Evolutionary conservation across 257 asterid genomes (phyloP).

Genomic region (Solanum microdontum): DNA sequence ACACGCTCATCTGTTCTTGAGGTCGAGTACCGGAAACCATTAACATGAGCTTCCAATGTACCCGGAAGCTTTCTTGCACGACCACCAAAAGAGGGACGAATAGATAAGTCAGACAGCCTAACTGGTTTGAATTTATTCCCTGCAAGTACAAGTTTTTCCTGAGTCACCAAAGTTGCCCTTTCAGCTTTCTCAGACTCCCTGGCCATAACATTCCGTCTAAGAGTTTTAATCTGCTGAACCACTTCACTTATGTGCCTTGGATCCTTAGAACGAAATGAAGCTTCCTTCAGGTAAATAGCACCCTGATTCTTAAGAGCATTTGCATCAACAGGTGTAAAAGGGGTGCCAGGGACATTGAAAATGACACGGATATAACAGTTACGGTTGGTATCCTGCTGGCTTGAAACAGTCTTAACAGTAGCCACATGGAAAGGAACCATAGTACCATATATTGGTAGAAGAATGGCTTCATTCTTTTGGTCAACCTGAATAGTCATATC

Average conservation of each 20-base stretch:
- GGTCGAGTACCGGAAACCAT: slow-evolving; percentile 18
- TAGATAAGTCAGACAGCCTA: slow-evolving; percentile 3
- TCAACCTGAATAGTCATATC: slow-evolving; percentile 21
- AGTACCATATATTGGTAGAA: slow-evolving; percentile 15
- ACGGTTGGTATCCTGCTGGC: slow-evolving; percentile 23
- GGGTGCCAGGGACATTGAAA: slow-evolving; percentile 19
- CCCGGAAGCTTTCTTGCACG: slow-evolving; percentile 20
- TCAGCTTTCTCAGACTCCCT: slow-evolving; percentile 17
- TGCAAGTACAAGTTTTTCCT: slow-evolving; percentile 17
- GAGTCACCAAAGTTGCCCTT: slow-evolving; percentile 11
- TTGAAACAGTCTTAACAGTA: slow-evolving; percentile 16
- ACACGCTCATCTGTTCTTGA: slow-evolving; percentile 14
- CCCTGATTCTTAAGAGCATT: slow-evolving; percentile 8
- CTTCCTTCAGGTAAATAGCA: slow-evolving; percentile 14
- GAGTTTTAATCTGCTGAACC: slow-evolving; percentile 11
- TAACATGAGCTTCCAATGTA: slow-evolving; percentile 13
- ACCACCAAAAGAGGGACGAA: slow-evolving; percentile 19
- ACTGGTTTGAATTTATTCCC: slow-evolving; percentile 16
- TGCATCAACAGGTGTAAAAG: slow-evolving; percentile 11
- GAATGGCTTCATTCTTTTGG: slow-evolving; percentile 18
- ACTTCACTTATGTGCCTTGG: slow-evolving; percentile 19
- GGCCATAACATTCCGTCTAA: slow-evolving; percentile 9
- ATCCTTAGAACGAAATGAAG: slow-evolving; percentile 17
- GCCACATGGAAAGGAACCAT: slow-evolving; percentile 25
- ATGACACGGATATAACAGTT: slow-evolving; percentile 17